Conservation (phyloP, 805 yeast genomes). For the Lipomyces spencermartinsiae region DNA sequence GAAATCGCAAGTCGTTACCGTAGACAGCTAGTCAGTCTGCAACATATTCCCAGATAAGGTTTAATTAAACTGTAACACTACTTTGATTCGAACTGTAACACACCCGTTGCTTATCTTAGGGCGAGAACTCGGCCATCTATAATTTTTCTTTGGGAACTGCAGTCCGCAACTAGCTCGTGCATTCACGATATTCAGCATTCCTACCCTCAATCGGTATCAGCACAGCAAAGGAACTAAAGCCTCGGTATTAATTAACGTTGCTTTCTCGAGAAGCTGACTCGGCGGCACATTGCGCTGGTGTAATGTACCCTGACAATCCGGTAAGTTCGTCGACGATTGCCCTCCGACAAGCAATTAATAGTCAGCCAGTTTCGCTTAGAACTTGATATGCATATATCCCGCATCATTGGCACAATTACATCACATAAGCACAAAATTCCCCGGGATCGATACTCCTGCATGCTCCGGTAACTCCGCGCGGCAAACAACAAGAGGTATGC, state of each 20-base stretch:
- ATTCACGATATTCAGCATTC: no score
- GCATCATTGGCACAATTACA: background rate
- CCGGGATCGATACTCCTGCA: background rate
- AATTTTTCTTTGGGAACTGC: no score
- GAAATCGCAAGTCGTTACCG: background rate
- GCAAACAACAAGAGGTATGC: slow-evolving; percentile 14
- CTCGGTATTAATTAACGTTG: no score
- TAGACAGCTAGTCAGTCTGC: background rate
- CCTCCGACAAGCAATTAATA: background rate
- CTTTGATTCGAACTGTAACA: no score
- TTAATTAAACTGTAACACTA: background rate
- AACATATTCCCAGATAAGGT: background rate
- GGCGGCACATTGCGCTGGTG: no score
- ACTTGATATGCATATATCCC: background rate
- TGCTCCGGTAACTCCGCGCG: background rate
- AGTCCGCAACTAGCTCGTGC: no score
- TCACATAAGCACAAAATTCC: background rate
- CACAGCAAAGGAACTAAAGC: no score
- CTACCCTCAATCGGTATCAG: no score
- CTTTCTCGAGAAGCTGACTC: no score
- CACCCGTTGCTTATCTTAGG: no score
- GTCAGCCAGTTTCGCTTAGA: background rate
- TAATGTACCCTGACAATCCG: background rate
- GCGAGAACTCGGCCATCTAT: no score
- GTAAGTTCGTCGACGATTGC: background rate